Evolutionary conservation across 352 stramenopile species (phyloP).

Genomic region (Phytophthora fragariaefolia): DNA sequence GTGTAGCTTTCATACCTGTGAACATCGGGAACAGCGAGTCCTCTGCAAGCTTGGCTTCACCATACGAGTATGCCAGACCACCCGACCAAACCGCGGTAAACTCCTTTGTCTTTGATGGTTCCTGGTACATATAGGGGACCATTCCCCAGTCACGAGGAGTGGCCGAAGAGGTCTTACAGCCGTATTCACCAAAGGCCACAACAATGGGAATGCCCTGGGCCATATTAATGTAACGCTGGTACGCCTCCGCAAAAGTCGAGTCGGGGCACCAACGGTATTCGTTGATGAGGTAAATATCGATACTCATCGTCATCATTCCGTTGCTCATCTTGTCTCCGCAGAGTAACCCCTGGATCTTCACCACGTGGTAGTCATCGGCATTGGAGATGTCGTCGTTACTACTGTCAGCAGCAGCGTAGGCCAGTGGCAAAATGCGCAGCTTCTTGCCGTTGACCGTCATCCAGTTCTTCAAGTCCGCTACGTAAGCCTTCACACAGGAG

Average conservation of each 20-base stretch:
- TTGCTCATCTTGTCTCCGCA: conserved; percentile 87
- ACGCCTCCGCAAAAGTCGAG: conserved; percentile 73
- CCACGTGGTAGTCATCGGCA: conserved; percentile 80
- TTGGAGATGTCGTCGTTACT: conserved; percentile 64
- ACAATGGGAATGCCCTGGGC: conserved; percentile 83
- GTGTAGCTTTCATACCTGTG: conserved; percentile 46
- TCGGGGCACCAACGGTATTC: conserved; percentile 88
- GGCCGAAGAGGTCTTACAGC: conserved; percentile 63
- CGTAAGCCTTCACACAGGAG: conserved; percentile 87
- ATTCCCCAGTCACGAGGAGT: conserved; percentile 73
- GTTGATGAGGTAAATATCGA: conserved; percentile 91
- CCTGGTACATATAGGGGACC: conserved; percentile 81
- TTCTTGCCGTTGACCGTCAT: conserved; percentile 88
- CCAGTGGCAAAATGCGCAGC: conserved; percentile 77
- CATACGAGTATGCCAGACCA: conserved; percentile 86
- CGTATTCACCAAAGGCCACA: conserved; percentile 83
- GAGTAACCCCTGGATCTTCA: conserved; percentile 86
- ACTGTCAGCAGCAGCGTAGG: conserved; percentile 85
- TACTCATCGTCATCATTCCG: conserved; percentile 81
- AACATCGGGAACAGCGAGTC: conserved; percentile 87
- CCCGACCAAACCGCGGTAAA: conserved; percentile 86
- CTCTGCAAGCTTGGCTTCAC: conserved; percentile 74
- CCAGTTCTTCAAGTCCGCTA: conserved; percentile 87
- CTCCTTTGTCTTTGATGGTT: conserved; percentile 65
- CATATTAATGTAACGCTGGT: conserved; percentile 75